Evolutionary conservation across 108 stramenopile species (phyloP).

Genomic region (Seminavis robusta): DNA sequence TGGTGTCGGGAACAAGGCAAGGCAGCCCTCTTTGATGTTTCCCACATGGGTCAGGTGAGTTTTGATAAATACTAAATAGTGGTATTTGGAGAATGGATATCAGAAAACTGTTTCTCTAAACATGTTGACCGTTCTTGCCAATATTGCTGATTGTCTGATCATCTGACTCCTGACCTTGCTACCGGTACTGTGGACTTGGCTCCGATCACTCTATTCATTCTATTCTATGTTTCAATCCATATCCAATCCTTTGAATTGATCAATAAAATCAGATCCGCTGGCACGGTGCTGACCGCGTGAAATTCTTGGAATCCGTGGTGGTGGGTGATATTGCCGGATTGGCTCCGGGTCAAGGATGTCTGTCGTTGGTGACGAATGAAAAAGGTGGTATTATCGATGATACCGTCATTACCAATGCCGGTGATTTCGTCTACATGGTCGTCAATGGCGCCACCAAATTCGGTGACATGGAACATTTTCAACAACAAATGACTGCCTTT

Average conservation of each 20-base stretch:
- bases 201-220: too few species aligned
- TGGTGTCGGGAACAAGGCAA: conserved; percentile 85
- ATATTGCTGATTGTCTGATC: too few species aligned
- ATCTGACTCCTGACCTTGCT: too few species aligned
- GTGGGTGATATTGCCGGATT: conserved; percentile 92
- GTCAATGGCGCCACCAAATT: conserved; percentile 98
- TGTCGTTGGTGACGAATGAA: conserved; percentile 90
- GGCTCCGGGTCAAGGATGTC: conserved; percentile 57
- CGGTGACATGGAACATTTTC: conserved; percentile 92
- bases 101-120: too few species aligned
- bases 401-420: conserved; percentile 94
- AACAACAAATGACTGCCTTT: conserved; percentile 62
- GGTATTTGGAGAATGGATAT: too few species aligned
- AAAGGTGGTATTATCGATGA: conserved; percentile 97
- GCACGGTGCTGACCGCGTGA: conserved; percentile 88
- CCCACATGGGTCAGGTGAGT: conserved; percentile 98
- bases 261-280: conserved; percentile 66
- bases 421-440: conserved; percentile 92
- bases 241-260: background rate
- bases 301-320: conserved; percentile 88
- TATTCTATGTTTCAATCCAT: too few species aligned
- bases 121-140: too few species aligned
- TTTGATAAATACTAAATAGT: background rate
- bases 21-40: conserved; percentile 94
- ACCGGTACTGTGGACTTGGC: too few species aligned